Conservation (phyloP, 2,329 filamentous ascomycete species). For the Chaetothyriales sp. region DNA sequence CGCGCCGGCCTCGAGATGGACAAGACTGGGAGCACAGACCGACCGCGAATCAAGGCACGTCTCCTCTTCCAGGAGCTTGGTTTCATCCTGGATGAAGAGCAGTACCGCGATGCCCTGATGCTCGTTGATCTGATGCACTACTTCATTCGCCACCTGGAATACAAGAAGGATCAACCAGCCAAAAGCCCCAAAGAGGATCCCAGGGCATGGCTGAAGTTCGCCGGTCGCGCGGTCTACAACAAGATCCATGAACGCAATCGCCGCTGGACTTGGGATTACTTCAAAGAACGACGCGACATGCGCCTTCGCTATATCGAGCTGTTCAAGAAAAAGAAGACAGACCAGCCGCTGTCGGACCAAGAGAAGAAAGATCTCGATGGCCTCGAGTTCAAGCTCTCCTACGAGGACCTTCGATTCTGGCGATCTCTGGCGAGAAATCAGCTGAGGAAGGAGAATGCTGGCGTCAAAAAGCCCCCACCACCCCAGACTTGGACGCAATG, state of each 20-base stretch:
- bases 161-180: slow-evolving; percentile 83
- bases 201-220: slow-evolving; percentile 82
- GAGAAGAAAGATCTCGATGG: slow-evolving; percentile 60
- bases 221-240: slow-evolving; percentile 71
- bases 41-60: slow-evolving; percentile 78
- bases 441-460: slow-evolving; percentile 85
- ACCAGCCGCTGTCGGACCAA: slow-evolving; percentile 50
- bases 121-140: slow-evolving; percentile 97
- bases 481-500: slow-evolving; percentile 81
- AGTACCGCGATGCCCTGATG: slow-evolving; percentile 96
- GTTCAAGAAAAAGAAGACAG: slow-evolving; percentile 86
- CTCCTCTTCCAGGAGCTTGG: slow-evolving; percentile 94
- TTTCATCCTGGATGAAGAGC: slow-evolving; percentile 90
- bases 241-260: slow-evolving; percentile 93
- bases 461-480: slow-evolving; percentile 56
- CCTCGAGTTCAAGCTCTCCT: slow-evolving; percentile 76
- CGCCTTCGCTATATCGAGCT: slow-evolving; percentile 77
- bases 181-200: slow-evolving; percentile 76
- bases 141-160: slow-evolving; percentile 94
- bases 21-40: slow-evolving; percentile 68
- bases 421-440: slow-evolving; percentile 86
- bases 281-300: slow-evolving; percentile 82
- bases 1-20: slow-evolving; percentile 90
- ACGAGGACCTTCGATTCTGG: slow-evolving; percentile 97
- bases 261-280: slow-evolving; percentile 91